A percentile compares a stretch with the other conserved stretches of the same genome.
These are phyloP conservation scores for Phylloporus rhodoxanthus DNA, from an alignment of 768 basidiomycete genomes.

Conservation along the genomic window DNA sequence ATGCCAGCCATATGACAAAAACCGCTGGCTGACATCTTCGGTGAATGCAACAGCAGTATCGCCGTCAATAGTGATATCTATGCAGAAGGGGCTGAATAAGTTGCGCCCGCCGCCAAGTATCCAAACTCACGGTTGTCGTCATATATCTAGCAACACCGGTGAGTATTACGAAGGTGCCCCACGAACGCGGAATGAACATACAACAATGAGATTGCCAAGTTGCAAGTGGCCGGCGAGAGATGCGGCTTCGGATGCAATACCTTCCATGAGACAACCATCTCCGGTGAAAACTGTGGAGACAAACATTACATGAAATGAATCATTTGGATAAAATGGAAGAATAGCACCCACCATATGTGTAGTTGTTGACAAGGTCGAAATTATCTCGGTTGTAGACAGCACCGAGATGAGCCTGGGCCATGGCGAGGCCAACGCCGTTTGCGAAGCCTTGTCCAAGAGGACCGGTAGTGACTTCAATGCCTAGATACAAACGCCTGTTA, in stretches of 20 bases:
- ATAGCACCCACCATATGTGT: constrained; percentile 67
- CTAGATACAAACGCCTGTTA: constrained; percentile 28
- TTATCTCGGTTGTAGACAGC: constrained; percentile 87
- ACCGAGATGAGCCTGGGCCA: constrained; percentile 85
- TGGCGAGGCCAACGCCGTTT: constrained; percentile 90
- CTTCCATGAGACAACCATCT: constrained; percentile 97
- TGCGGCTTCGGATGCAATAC: constrained; percentile 88
- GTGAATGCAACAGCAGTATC: constrained; percentile 91
- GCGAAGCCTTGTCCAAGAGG: constrained; percentile 94
- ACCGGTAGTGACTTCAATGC: constrained; percentile 90
- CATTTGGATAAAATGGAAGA: neutral
- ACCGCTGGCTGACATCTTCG: constrained; percentile 85
- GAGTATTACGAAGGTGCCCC: constrained; percentile 11
- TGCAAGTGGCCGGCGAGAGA: constrained; percentile 92
- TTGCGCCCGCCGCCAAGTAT: neutral
- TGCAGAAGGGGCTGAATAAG: constrained; percentile 7
- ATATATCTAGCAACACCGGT: constrained; percentile 55
- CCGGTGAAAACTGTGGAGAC: constrained; percentile 68
- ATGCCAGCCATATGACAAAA: constrained; percentile 91
- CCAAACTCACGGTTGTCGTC: constrained; percentile 83
- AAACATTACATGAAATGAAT: neutral
- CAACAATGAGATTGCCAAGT: constrained; percentile 87
- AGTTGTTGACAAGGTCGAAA: constrained; percentile 78
- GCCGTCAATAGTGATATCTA: constrained; percentile 95
- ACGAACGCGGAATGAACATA: constrained; percentile 37